These are phyloP conservation scores for Hypoxylon sp. DNA, from an alignment of 2,329 filamentous ascomycete genomes.

Conservation along the genomic window DNA sequence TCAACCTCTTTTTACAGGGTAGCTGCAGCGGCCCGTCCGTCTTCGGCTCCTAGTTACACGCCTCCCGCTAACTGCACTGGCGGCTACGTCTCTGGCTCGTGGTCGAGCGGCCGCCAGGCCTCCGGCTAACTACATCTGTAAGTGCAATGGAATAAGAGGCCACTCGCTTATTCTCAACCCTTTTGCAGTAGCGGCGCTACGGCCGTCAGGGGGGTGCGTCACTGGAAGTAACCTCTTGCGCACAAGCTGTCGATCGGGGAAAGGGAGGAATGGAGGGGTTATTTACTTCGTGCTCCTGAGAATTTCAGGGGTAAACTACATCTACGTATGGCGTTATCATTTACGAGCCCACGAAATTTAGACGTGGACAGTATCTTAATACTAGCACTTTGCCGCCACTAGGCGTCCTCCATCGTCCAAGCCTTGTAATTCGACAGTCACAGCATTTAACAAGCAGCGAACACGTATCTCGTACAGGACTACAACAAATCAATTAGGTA, in stretches of 20 bases:
- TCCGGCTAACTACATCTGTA: not conserved
- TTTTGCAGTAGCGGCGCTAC: too few species aligned
- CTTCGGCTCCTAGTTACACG: not conserved
- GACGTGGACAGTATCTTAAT: not conserved
- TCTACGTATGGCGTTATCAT: too few species aligned
- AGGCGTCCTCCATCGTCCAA: not conserved
- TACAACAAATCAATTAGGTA: slow-evolving; percentile 28
- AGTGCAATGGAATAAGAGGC: too few species aligned
- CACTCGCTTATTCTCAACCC: too few species aligned
- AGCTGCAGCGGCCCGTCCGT: not conserved
- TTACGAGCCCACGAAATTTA: not conserved
- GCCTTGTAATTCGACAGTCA: not conserved
- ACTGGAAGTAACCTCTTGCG: too few species aligned
- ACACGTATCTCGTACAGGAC: not conserved
- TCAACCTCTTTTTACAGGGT: not conserved
- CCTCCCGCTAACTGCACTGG: slow-evolving; percentile 1
- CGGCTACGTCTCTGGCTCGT: slow-evolving; percentile 2
- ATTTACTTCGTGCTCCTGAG: too few species aligned
- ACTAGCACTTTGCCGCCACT: not conserved
- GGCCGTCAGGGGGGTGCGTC: too few species aligned
- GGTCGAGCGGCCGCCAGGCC: not conserved
- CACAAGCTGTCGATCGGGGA: too few species aligned
- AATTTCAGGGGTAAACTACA: too few species aligned
- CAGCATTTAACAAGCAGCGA: not conserved
- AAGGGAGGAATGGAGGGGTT: too few species aligned